Evolutionary conservation across 1,284 basidiomycete genomes (phyloP).

Genomic region (Cryptococcus sp.): DNA sequence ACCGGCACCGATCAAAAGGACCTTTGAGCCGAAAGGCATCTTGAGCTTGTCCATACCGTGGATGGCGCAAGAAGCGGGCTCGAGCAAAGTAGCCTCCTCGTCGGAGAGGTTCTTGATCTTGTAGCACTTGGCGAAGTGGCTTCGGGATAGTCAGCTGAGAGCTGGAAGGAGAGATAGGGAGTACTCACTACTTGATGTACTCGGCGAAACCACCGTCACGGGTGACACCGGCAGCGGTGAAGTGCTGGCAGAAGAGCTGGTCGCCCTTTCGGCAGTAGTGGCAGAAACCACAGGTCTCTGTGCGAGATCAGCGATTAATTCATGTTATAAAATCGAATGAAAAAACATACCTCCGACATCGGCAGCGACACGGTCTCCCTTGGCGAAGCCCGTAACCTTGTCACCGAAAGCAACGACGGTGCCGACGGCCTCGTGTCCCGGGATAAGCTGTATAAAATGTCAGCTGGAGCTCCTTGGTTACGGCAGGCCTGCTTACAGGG

Average conservation of each 20-base stretch:
- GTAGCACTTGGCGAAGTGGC: slow-evolving; percentile 69
- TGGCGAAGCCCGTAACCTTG: slow-evolving; percentile 65
- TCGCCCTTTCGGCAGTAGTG: slow-evolving; percentile 80
- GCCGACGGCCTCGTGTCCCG: slow-evolving; percentile 79
- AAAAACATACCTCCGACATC: slow-evolving; percentile 59
- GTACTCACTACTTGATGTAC: slow-evolving; percentile 71
- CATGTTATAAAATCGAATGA: background rate
- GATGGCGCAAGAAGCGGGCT: slow-evolving; percentile 83
- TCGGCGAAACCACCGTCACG: slow-evolving; percentile 81
- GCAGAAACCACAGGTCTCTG: slow-evolving; percentile 65
- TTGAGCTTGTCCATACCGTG: slow-evolving; percentile 83
- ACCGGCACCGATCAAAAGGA: slow-evolving; percentile 64
- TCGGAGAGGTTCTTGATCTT: slow-evolving; percentile 82
- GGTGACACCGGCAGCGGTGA: slow-evolving; percentile 72
- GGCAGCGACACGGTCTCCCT: slow-evolving; percentile 77
- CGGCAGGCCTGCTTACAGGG: slow-evolving; percentile 52
- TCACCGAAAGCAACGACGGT: slow-evolving; percentile 67
- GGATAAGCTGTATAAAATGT: slow-evolving; percentile 61
- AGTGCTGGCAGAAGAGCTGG: slow-evolving; percentile 73
- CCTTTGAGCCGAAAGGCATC: slow-evolving; percentile 73
- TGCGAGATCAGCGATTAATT: background rate
- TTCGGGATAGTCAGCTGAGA: slow-evolving; percentile 19
- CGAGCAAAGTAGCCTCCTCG: slow-evolving; percentile 81
- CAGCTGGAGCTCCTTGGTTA: slow-evolving; percentile 16
- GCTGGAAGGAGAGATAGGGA: background rate